These are phyloP conservation scores for Penstemon eatonii DNA, from an alignment of 257 asterid species.

Conservation along the genomic window DNA sequence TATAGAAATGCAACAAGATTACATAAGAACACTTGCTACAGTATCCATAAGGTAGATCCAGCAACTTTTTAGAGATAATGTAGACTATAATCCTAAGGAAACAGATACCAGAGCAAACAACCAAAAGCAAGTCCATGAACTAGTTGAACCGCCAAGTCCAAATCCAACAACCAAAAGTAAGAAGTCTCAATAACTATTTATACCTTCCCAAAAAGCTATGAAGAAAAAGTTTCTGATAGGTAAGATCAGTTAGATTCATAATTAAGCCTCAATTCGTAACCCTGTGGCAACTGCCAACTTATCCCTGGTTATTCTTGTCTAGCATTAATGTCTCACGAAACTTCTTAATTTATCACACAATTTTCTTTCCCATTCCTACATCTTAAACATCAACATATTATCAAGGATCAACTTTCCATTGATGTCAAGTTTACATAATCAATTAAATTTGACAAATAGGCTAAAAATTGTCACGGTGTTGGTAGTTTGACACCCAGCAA, in stretches of 20 bases:
- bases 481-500: slow-evolving; percentile 15
- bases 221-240: background rate
- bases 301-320: slow-evolving; percentile 2
- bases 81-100: background rate
- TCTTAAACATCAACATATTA: slow-evolving; percentile 1
- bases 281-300: slow-evolving; percentile 11
- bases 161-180: background rate
- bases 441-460: background rate
- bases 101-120: background rate
- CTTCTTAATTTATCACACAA: background rate
- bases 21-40: slow-evolving; percentile 22
- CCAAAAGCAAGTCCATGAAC: slow-evolving; percentile 8
- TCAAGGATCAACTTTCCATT: background rate
- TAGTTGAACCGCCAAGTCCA: slow-evolving; percentile 1
- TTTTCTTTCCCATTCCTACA: slow-evolving; percentile 1
- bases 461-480: slow-evolving; percentile 1
- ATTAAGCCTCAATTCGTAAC: slow-evolving; percentile 14
- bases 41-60: background rate
- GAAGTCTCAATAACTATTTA: background rate
- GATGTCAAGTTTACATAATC: slow-evolving; percentile 1
- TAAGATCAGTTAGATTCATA: slow-evolving; percentile 1
- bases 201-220: background rate
- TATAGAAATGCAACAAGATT: slow-evolving; percentile 31
- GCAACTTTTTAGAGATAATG: background rate
- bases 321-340: background rate